A percentile compares a stretch with the other conserved stretches of the same genome.
These are phyloP conservation scores for Nepenthes mirabilis DNA, from an alignment of 148 eudicot species.

Conservation along the genomic window DNA sequence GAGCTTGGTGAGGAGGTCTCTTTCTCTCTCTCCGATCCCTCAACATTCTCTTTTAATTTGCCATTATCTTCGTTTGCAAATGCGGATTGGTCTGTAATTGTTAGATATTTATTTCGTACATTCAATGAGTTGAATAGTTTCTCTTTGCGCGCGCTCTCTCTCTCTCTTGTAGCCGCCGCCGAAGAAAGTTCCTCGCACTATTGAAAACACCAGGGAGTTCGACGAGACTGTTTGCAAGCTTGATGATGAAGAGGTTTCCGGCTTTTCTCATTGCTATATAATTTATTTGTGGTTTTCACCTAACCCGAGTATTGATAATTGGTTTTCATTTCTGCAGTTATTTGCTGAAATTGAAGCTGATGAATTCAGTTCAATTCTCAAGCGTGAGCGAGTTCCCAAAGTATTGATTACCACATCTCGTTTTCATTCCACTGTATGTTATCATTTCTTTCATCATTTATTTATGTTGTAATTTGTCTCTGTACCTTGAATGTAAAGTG, in stretches of 20 bases:
- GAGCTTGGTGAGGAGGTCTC: conserved; percentile 92
- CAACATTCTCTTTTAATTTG: not conserved
- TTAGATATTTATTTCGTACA: too few species aligned
- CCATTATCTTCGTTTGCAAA: too few species aligned
- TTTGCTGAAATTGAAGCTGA: conserved; percentile 81
- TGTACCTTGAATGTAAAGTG: too few species aligned
- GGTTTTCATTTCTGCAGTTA: conserved; percentile 35
- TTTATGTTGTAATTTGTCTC: not conserved
- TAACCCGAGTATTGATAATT: not conserved
- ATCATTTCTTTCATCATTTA: not conserved
- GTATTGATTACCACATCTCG: conserved; percentile 84
- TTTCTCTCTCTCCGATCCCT: not conserved
- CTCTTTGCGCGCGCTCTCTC: not conserved
- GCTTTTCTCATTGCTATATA: not conserved
- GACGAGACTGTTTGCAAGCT: conserved; percentile 90
- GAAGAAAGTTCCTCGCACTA: conserved; percentile 59
- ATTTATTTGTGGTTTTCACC: not conserved
- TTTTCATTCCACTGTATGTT: conserved; percentile 68
- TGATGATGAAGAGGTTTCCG: conserved; percentile 78
- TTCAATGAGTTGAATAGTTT: too few species aligned
- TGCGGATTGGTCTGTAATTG: too few species aligned
- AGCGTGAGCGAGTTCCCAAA: conserved; percentile 41
- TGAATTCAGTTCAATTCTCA: conserved; percentile 66
- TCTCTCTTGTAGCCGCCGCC: conserved; percentile 45
- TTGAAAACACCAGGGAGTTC: conserved; percentile 75